Conservation (phyloP, 2,329 filamentous ascomycete species). For the Microascus cirrosus region DNA sequence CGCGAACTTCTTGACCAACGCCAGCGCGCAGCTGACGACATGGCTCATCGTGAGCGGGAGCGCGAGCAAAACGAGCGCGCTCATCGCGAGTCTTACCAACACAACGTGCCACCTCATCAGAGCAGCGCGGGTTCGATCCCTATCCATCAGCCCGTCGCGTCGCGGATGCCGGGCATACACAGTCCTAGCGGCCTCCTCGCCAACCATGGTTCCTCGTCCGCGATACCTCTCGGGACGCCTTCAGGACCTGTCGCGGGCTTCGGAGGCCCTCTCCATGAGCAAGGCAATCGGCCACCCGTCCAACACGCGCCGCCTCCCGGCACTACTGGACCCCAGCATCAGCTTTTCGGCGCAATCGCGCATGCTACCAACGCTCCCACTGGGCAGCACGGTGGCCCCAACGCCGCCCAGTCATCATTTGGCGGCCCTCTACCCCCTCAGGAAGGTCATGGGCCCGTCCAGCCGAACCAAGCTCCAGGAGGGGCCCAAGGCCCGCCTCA, state of each 20-base stretch:
- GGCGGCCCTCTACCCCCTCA: slow-evolving; percentile 57
- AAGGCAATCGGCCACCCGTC: slow-evolving; percentile 35
- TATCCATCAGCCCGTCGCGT: slow-evolving; percentile 87
- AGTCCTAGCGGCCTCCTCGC: slow-evolving; percentile 82
- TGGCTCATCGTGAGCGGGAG: slow-evolving; percentile 31
- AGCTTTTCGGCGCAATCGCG: slow-evolving; percentile 45
- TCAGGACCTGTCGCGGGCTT: slow-evolving; percentile 38
- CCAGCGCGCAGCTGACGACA: slow-evolving; percentile 35
- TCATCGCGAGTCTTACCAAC: slow-evolving; percentile 56
- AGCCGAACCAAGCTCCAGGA: slow-evolving; percentile 44
- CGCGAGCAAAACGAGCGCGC: slow-evolving; percentile 39
- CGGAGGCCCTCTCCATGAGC: slow-evolving; percentile 41
- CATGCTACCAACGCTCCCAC: slow-evolving; percentile 38
- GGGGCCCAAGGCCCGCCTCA: slow-evolving; percentile 29
- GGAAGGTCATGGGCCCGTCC: slow-evolving; percentile 36
- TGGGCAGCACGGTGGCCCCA: slow-evolving; percentile 45
- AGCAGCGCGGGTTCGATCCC: slow-evolving; percentile 81
- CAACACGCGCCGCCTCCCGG: slow-evolving; percentile 38
- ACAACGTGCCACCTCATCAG: slow-evolving; percentile 62
- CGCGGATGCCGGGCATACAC: slow-evolving; percentile 71
- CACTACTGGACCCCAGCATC: slow-evolving; percentile 33
- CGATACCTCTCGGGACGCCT: slow-evolving; percentile 40
- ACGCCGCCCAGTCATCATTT: slow-evolving; percentile 53
- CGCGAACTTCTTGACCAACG: slow-evolving; percentile 35
- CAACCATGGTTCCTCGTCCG: slow-evolving; percentile 52